phyloP scores from a whole-genome alignment of 1,284 basidiomycete genomes.

The Puccinia coronata region DNA sequence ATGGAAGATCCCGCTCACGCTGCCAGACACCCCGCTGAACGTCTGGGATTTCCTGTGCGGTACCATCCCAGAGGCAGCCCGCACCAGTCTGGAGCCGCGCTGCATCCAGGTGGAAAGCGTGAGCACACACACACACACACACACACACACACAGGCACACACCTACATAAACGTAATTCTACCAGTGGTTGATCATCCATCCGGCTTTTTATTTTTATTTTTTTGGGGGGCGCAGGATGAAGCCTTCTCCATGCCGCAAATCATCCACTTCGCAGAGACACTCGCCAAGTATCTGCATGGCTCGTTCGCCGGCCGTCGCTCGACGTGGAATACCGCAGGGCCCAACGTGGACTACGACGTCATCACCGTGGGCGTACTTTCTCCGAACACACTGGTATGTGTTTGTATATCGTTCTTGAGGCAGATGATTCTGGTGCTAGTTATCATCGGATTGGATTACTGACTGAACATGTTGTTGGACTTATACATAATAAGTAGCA shows the following conservation, averaged over 20 bases:
- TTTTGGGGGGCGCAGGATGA: too few relatives aligned
- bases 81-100: background rate
- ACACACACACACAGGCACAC: too few relatives aligned
- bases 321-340: background rate
- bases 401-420: background rate
- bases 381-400: background rate
- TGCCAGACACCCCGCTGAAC: background rate
- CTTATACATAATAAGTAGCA: background rate
- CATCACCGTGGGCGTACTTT: background rate
- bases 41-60: conserved; percentile 2
- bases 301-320: conserved; percentile 10
- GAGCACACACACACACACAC: too few relatives aligned
- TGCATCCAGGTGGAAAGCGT: conserved; percentile 8
- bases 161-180: background rate
- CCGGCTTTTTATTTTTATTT: background rate
- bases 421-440: background rate
- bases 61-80: background rate
- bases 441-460: background rate
- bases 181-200: background rate
- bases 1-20: background rate
- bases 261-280: background rate
- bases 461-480: background rate
- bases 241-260: background rate
- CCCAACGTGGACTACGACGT: conserved; percentile 7
- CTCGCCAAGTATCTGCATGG: background rate